phyloP scores from a whole-genome alignment of 2,329 filamentous ascomycete species.

The Neospermospora avenae region DNA sequence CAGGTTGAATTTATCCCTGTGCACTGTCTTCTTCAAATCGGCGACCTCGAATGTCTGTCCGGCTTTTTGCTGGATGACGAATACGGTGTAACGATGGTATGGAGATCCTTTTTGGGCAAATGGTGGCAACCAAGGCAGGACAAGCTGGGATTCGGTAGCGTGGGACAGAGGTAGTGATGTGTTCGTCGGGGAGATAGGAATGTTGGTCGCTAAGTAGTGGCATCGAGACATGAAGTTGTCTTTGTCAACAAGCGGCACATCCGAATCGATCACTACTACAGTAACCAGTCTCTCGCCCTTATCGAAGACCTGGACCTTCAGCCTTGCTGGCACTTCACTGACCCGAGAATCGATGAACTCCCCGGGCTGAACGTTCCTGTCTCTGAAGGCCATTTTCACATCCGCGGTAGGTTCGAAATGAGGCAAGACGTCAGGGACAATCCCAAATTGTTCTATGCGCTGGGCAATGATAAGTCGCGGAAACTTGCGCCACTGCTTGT shows the following conservation, averaged over 20 bases:
- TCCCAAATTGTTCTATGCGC: conserved; percentile 79
- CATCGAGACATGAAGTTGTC: conserved; percentile 78
- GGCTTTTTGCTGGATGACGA: conserved; percentile 76
- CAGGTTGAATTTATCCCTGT: conserved; percentile 68
- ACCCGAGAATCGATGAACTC: conserved; percentile 71
- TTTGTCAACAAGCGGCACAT: conserved; percentile 75
- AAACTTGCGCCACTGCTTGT: conserved; percentile 83
- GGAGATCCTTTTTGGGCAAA: conserved; percentile 85
- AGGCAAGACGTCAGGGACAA: conserved; percentile 85
- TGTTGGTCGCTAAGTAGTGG: conserved; percentile 80
- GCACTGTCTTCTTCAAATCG: conserved; percentile 52
- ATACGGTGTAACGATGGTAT: conserved; percentile 84
- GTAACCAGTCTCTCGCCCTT: conserved; percentile 77
- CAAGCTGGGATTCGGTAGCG: conserved; percentile 62
- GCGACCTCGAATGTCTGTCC: conserved; percentile 56
- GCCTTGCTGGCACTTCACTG: conserved; percentile 69
- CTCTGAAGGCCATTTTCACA: conserved; percentile 76
- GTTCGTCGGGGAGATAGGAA: conserved; percentile 58
- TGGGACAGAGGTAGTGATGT: conserved; percentile 63
- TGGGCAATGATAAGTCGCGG: conserved; percentile 77
- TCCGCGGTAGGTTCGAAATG: conserved; percentile 75
- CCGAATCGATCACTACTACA: conserved; percentile 81
- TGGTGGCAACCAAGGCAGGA: conserved; percentile 78
- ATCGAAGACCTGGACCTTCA: conserved; percentile 84
- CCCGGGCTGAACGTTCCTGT: conserved; percentile 68